Percentiles rank a stretch among this genome's conserved stretches.
Evolutionary conservation across 495 filamentous ascomycete genomes (phyloP).

Genomic region (Xanthoparmelia taractica): DNA sequence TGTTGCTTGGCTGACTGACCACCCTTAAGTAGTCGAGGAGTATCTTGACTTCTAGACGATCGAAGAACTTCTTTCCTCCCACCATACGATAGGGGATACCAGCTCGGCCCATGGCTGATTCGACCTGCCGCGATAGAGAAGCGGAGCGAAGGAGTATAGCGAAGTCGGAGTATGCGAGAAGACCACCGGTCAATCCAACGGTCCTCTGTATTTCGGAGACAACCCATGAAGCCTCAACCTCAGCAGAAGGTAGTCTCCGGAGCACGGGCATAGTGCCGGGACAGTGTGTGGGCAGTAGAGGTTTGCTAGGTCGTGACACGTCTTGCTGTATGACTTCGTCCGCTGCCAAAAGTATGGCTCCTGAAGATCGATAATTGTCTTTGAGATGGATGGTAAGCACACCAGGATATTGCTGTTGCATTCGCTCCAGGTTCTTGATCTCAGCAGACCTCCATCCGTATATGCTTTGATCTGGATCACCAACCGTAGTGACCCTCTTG

Average conservation of each 20-base stretch:
- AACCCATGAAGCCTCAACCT: conserved; percentile 79
- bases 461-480: conserved; percentile 97
- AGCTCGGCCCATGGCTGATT: conserved; percentile 72
- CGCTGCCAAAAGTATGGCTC: conserved; percentile 74
- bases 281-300: conserved; percentile 70
- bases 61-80: conserved; percentile 85
- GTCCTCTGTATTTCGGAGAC: conserved; percentile 74
- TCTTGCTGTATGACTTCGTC: conserved; percentile 91
- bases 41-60: conserved; percentile 82
- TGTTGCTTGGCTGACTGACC: conserved; percentile 77
- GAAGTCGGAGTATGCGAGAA: conserved; percentile 69
- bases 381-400: conserved; percentile 81
- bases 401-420: conserved; percentile 67
- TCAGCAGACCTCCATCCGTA: conserved; percentile 98
- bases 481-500: conserved; percentile 82
- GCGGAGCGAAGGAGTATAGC: conserved; percentile 84
- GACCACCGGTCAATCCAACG: conserved; percentile 59
- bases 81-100: conserved; percentile 94
- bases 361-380: conserved; percentile 92
- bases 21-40: conserved; percentile 84
- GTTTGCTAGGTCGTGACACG: conserved; percentile 65
- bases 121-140: conserved; percentile 73
- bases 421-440: conserved; percentile 75
- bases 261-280: conserved; percentile 78
- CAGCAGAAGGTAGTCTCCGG: conserved; percentile 63